Evolutionary conservation across 2,329 filamentous ascomycete genomes (phyloP), one percentile per base, ranked within the genome.

Genomic region (Amesomyces nigricolor): DNA sequence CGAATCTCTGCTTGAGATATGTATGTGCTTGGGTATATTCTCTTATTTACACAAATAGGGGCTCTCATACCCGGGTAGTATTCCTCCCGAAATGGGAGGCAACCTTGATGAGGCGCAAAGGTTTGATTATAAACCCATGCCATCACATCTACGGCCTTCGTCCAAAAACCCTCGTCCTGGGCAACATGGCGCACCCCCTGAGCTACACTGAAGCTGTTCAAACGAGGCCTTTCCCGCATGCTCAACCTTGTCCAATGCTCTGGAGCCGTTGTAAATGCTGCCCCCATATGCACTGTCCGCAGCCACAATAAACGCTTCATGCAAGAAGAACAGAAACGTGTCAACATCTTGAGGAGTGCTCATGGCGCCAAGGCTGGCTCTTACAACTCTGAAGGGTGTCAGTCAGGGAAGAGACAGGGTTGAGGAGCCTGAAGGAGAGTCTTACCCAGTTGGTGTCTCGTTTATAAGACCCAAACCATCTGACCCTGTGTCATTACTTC

Each of bases 291-390:
- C 32, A 26, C 54, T 48, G n/a, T 44, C 49, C 5, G 13, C 17
- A 8, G 58, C 58, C 30, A 69, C 64, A 37, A 71, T 59, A 46
- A 74, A 76, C 1, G 67, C 67, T n/a, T 68, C 62, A 4, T 67
- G 69, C 10, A 80, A 62, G 54, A 82, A 82, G 3, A 67, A 58
- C 7, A 80, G 49, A 38, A 82, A 75, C 0, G 66, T 64, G 17
- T 80, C 73, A 13, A 85, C 73, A 58, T 86, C 83, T 3, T 71
- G 67, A 17, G 73, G 65, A 2, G 78, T 83, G 58, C 77, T 83
- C 79, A 83, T 83, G 11, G 82, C 81, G 0, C 83, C 83, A 2
- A 86, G 70, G 56, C 80, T 83, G 5, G 77, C 78, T 17, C 83
- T 73, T 6, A 85, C 79, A 43, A 86, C 80, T 0, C 83, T 77